Evolutionary conservation across 352 stramenopile species (phyloP), one percentile per base, ranked within the genome.

Genomic region (Pythium insidiosum): DNA sequence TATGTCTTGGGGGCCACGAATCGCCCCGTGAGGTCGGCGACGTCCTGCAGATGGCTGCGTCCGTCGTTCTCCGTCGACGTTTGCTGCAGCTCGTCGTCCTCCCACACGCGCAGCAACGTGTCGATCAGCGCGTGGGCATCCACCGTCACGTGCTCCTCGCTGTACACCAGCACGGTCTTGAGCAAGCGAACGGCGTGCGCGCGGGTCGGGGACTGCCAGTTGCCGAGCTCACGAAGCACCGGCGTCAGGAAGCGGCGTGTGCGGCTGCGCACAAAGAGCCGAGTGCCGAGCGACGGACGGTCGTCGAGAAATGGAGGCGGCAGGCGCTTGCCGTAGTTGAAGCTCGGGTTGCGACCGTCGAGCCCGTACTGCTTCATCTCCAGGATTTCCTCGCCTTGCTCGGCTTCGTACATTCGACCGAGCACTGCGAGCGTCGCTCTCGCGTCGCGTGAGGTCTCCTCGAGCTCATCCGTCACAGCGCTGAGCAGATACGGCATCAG

Each of bases 301-400:
- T 54, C 44, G 28, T 55, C 52, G 3, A 19, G 6, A 44, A 98
- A 97, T 6, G 92, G 89, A 5, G 50, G 21, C n/a, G 88, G 89
- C 16, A 97, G 68, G 11, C 42, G 49, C 26, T 68, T 71, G 18
- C 34, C 34, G 46, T 98, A 95, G 58, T 98, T 97, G 53, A 82
- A 91, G 13, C 46, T 71, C 12, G 72, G 64, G 43, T 87, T 77
- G 48, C 83, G 83, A 19, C 92, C 94, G 53, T 98, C 94, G 6
- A 97, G 71, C 19, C 88, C 92, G 56, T 98, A 97, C 66, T 98
- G 94, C 26, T 92, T 87, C 26, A 94, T 68, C 61, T 98, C 92
- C 24, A 98, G 73, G 10, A 98, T 63, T 5, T 97, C 75, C 33
- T 83, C 64, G 11, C 61, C 68, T 33, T 88, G 74, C 12, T 92